These are phyloP conservation scores for Capsicum baccatum DNA, from an alignment of 257 asterid genomes.

Conservation along the genomic window DNA sequence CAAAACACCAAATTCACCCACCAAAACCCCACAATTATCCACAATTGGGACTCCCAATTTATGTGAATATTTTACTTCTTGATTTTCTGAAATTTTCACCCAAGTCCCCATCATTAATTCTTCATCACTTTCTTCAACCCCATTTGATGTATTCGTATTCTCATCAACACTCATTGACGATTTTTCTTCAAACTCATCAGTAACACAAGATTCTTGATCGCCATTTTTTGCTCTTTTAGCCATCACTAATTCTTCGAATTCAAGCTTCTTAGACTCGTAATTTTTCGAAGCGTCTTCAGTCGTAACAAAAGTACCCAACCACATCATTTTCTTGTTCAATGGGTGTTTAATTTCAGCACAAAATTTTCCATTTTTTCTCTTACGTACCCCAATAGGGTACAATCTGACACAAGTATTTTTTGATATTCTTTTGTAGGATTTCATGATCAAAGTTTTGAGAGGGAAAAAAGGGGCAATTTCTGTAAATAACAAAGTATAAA, in stretches of 20 bases:
- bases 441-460: background rate
- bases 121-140: background rate
- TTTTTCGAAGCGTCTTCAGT: background rate
- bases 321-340: background rate
- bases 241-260: background rate
- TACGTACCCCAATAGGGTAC: background rate
- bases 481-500: too few relatives aligned
- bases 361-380: conserved; percentile 19
- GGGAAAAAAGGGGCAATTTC: background rate
- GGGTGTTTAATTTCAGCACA: conserved; percentile 9
- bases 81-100: background rate
- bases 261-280: background rate
- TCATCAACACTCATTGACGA: background rate
- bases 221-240: background rate
- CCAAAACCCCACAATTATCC: background rate
- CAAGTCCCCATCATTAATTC: background rate
- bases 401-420: background rate
- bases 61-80: background rate
- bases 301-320: background rate
- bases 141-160: background rate
- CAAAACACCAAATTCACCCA: background rate
- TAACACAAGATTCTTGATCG: background rate
- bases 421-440: background rate
- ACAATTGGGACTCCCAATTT: background rate
- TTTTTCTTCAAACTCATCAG: background rate